Base-by-base conservation (phyloP, 2,329 filamentous ascomycete genomes). In the Ophiostoma tasmaniense region DNA sequence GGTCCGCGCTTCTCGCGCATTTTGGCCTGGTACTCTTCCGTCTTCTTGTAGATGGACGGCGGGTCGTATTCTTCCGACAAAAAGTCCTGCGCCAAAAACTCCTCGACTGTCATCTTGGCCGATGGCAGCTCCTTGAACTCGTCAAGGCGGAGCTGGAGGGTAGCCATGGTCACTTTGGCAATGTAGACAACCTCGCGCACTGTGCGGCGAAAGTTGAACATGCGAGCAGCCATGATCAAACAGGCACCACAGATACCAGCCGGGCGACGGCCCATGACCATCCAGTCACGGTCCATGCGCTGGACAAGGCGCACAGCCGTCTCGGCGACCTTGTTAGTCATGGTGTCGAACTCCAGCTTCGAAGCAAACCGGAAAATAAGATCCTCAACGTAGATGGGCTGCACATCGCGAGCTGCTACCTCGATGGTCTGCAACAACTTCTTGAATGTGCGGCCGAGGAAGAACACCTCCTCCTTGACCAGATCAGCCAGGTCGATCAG, bases 241-340 rank as follows among this genome's bases (percentile, higher is more conserved):
- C 93, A 96, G 14, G 95, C 95, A 71, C 95, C 95, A 77, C 93
- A 97, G 68, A 98, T 89, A 73, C 95, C 95, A 7, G 94, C 94
- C 20, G 95, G 95, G 55, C 95, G 89, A 75, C 95, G 90, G 74
- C 95, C 95, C 76, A 93, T 92, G 64, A 93, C 90, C 87, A 99
- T 98, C 93, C 95, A 98, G 79, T 99, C 95, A 68, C 92, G 85
- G 73, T 92, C 93, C 95, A 99, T 98, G 71, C 95, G 89, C 77
- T 90, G 89, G 69, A 97, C 89, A 67, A 99, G 90, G 68, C 90
- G 88, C 69, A 93, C 89, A 7, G 95, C 95, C 75, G 97, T 93
- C 73, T 91, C 87, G 59, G 93, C 93, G 17, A 99, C 93, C 73
- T 90, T 90, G 76, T 90, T 89, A 20, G 90, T 93, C 72, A 90